Evolutionary conservation across 129 eudicot species (phyloP).

Genomic region (Chrysanthemum seticuspe): DNA sequence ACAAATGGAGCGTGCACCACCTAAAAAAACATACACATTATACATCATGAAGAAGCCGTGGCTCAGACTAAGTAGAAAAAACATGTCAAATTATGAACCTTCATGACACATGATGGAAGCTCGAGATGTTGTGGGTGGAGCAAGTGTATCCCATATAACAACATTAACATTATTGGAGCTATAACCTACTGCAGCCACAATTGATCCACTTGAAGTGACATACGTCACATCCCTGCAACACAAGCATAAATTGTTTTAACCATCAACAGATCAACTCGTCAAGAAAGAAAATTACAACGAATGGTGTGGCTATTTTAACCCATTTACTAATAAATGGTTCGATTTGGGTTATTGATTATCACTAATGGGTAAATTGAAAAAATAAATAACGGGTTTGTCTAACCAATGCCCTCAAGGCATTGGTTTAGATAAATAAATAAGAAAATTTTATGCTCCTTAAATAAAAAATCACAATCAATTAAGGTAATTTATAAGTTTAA

Average conservation of each 20-base stretch:
- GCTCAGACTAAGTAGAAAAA: background rate
- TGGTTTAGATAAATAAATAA: no score
- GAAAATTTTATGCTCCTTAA: no score
- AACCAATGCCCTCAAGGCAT: no score
- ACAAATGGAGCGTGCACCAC: conserved; percentile 87
- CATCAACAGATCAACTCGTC: background rate
- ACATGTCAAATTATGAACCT: conserved; percentile 46
- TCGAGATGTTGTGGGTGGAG: conserved; percentile 87
- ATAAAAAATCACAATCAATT: no score
- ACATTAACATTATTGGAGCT: conserved; percentile 88
- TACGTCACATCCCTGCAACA: conserved; percentile 79
- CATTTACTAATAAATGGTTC: background rate
- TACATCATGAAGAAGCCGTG: conserved; percentile 2
- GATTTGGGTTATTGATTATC: background rate
- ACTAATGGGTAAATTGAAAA: background rate
- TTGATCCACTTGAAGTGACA: conserved; percentile 93
- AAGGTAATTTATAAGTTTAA: no score
- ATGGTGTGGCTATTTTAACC: background rate
- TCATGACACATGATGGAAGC: conserved; percentile 99
- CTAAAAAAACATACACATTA: conserved; percentile 30
- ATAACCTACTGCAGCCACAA: conserved; percentile 90
- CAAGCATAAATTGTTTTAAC: conserved; percentile 1
- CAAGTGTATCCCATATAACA: conserved; percentile 97
- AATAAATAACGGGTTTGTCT: background rate
- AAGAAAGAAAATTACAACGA: background rate